Evolutionary conservation across 225 moss, liverwort and hornwort species (phyloP), one percentile per base, ranked within the genome.

Genomic region (Takakia lepidozioides): DNA sequence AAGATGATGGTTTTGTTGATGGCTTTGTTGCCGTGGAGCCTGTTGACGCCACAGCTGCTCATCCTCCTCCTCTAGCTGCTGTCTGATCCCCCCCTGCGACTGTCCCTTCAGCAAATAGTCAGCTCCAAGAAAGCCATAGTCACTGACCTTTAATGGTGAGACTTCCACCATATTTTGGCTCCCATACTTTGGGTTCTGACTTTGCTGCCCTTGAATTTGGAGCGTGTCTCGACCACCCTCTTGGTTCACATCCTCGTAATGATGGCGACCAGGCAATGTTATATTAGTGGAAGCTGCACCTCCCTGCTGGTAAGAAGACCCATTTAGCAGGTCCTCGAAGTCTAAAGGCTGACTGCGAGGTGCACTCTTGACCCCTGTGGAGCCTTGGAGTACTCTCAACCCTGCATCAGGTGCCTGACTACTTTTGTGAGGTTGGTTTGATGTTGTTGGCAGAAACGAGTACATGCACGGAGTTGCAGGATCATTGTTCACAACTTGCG

Each of bases 41-140:
- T 63, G 54, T 52, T 77, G 82, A 63, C 73, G 78, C 95, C 95
- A 98, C 57, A 75, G 49, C 67, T 85, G 95, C 59, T 78, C 67
- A 20, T 90, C 86, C 46, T 78, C 82, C 46, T 84, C 86, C 18
- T 73, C 75, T 19, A 87, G 57, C 72, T 86, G 93, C 48, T 82
- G 78, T 59, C 79, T 79, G 26, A 78, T 60, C 59, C 83, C 82
- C 38, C 71, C 70, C 60, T 82, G 89, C 23, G 68, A 48, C 55
- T 84, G 95, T 25, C 80, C 95, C 61, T 87, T 86, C 41, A 81
- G 69, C 15, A 61, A 45, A 57, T 76, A 86, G 60, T 95, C 90
- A 64, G 68, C 70, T 62, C 93, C 82, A 63, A 86, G 70, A 68
- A 86, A 95, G 55, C 86, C 88, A 61, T 95, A 95, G 60, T 95